phyloP scores from a whole-genome alignment of 176 grass and related monocot species.

The Puccinellia tenuiflora region DNA sequence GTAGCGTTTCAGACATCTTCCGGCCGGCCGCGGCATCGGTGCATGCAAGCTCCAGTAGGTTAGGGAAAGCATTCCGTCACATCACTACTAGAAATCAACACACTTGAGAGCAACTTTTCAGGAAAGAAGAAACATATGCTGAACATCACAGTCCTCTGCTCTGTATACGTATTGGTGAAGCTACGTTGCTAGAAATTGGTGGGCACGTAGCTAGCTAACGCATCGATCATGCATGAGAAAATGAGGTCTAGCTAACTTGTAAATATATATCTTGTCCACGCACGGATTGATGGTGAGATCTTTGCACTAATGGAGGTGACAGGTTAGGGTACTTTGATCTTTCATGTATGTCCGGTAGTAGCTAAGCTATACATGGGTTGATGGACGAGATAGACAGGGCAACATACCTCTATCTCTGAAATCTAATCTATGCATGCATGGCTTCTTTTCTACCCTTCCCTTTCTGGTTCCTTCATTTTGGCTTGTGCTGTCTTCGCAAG shows the following conservation, averaged over 20 bases:
- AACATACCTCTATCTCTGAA: not conserved
- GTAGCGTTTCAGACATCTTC: not conserved
- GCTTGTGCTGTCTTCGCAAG: not conserved
- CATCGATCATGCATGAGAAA: not conserved
- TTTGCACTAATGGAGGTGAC: not conserved
- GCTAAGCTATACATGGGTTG: not conserved
- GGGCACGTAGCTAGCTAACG: not conserved
- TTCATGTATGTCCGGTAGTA: not conserved
- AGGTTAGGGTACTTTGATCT: conserved; percentile 7
- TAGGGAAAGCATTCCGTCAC: not conserved
- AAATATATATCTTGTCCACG: not conserved
- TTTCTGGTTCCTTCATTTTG: conserved; percentile 3
- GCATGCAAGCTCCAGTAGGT: no score
- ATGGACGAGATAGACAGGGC: not conserved
- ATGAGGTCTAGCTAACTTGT: no score
- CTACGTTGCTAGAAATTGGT: not conserved
- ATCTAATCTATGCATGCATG: not conserved
- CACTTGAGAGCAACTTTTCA: not conserved
- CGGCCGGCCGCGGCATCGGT: conserved; percentile 19
- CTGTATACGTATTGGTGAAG: not conserved
- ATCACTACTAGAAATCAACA: not conserved
- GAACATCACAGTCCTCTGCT: not conserved
- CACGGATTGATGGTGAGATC: not conserved
- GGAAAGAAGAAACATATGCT: not conserved
- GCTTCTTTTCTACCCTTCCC: not conserved